Base-by-base conservation (phyloP, 2,329 filamentous ascomycete genomes). In the Dissoconium aciculare region DNA sequence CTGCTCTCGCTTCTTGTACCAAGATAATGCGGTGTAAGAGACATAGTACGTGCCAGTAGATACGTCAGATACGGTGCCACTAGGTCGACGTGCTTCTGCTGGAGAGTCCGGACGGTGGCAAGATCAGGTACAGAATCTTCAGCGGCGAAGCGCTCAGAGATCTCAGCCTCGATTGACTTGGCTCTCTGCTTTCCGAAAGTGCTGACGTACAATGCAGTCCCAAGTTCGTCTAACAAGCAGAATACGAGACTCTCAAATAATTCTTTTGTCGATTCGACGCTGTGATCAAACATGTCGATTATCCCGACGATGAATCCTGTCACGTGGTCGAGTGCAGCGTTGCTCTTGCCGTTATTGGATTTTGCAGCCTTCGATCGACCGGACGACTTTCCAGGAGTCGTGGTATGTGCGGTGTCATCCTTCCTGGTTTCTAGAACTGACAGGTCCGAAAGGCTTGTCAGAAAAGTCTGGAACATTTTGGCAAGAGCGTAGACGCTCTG, bases 161-260 rank as follows among this genome's bases (percentile, higher is more conserved):
- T 45, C 19, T 51, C 47, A 4, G 32, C 31, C 25, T 43, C 45
- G 6, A 52, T 34, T 4, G 34, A 38, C 8, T 28, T 19, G 9
- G 31, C 38, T 25, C 46, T 44, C 2, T 28, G 25, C 9, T 43
- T 42, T 4, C 53, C 54, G 32, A 64, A 62, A 0, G 52, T 53
- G 24, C 47, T 50, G 26, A 53, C 47, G 33, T 54, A 61, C 3
- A 63, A 42, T 1, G 46, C 45, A 12, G 49, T 45, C 4, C 59
- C 58, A 1, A 59, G 43, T 12, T 50, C 52, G 14, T 59, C 50
- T 2, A 63, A 43, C 1, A 62, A 35, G 10, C 55, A 40, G 32
- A 54, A 63, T 2, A 55, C 44, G 17, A 60, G 55, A 3, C 57
- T 59, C 44, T 63, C 60, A 31, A 62, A 62, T 1, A 64, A 37